Conservation (phyloP, 495 filamentous ascomycete species). For the Delitschia confertaspora region DNA sequence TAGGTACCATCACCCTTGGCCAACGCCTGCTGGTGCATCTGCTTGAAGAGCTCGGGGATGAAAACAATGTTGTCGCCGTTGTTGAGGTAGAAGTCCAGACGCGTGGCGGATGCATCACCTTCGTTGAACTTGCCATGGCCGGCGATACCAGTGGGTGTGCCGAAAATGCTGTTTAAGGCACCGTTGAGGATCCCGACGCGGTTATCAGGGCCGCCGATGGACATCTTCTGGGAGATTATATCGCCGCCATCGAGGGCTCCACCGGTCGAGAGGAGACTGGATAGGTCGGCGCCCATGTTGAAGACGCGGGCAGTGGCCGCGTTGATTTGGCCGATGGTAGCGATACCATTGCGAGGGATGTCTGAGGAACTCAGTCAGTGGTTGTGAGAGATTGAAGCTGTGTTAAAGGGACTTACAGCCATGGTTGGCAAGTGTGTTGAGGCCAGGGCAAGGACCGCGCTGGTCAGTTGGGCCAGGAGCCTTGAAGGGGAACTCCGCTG, state of each 20-base stretch:
- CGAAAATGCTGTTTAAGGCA: not conserved
- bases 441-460: conserved; percentile 9
- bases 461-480: conserved; percentile 7
- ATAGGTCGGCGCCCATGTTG: conserved; percentile 14
- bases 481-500: conserved; percentile 3
- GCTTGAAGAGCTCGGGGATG: conserved; percentile 6
- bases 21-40: conserved; percentile 6
- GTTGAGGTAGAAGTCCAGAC: conserved; percentile 8
- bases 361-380: not conserved
- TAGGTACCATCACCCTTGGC: conserved; percentile 2
- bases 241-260: conserved; percentile 6
- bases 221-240: conserved; percentile 2
- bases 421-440: conserved; percentile 13
- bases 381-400: not conserved
- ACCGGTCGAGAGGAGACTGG: conserved; percentile 4
- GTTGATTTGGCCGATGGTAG: conserved; percentile 5
- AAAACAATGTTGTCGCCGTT: conserved; percentile 7
- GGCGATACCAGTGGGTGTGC: conserved; percentile 7
- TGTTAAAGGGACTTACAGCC: conserved; percentile 1
- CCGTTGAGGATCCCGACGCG: conserved; percentile 10
- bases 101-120: conserved; percentile 10
- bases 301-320: not conserved
- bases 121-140: conserved; percentile 14
- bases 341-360: conserved; percentile 11
- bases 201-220: conserved; percentile 7